Percentiles rank a stretch among this genome's conserved stretches.
Evolutionary conservation across 2,329 filamentous ascomycete genomes (phyloP).

Genomic region (Phyllachora maydis): DNA sequence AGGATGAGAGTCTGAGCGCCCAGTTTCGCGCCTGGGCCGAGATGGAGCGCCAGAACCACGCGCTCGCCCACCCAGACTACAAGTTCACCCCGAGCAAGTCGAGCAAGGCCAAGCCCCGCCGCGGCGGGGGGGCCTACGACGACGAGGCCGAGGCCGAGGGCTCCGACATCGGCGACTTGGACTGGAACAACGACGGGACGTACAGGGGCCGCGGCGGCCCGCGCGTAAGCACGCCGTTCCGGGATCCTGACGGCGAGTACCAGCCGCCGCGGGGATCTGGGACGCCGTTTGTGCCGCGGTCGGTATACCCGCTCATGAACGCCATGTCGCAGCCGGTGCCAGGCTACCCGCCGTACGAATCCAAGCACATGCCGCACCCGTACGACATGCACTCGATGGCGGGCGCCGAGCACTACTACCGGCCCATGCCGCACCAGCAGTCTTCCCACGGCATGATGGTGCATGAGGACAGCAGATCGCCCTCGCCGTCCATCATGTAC

Average conservation of each 20-base stretch:
- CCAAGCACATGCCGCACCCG: too few species aligned
- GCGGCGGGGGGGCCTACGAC: constrained; percentile 16
- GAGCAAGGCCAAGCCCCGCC: constrained; percentile 13
- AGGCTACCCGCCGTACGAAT: too few species aligned
- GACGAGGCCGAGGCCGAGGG: constrained; percentile 23
- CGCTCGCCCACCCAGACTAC: constrained; percentile 70
- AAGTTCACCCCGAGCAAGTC: constrained; percentile 80
- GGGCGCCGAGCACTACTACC: too few species aligned
- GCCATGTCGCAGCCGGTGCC: too few species aligned
- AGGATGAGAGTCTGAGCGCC: constrained; percentile 50
- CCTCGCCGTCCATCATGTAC: too few species aligned
- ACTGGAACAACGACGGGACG: constrained; percentile 18
- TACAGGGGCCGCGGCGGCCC: constrained; percentile 10
- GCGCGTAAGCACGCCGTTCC: constrained; percentile 10
- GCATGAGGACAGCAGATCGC: too few species aligned
- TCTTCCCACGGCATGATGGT: too few species aligned
- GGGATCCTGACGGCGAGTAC: constrained; percentile 12
- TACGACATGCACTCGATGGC: too few species aligned
- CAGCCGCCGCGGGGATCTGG: constrained; percentile 5
- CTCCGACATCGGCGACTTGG: too few species aligned
- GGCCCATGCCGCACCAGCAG: constrained; percentile 3
- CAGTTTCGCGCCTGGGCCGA: constrained; percentile 63
- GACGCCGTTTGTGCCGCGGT: too few species aligned
- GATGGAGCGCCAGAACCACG: constrained; percentile 68
- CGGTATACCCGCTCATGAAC: too few species aligned